Evolutionary conservation across 345 rosid species (phyloP).

Genomic region (Bruguiera gymnorhiza): DNA sequence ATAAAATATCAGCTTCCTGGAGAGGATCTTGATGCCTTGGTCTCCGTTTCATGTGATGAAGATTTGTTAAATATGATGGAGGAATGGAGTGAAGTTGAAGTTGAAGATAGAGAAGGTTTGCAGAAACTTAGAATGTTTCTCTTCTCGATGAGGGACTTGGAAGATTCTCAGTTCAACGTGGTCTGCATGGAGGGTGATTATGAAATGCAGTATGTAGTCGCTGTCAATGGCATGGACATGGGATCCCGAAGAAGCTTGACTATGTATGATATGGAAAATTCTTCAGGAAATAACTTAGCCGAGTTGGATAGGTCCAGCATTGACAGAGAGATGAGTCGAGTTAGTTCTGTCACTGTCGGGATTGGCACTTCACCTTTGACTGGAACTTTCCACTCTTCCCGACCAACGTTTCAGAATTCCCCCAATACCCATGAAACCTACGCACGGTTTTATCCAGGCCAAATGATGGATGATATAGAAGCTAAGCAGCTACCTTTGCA

Average conservation of each 20-base stretch:
- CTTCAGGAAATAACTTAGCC: conserved; percentile 52
- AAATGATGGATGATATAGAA: conserved; percentile 44
- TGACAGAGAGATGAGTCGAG: conserved; percentile 34
- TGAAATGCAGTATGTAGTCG: conserved; percentile 69
- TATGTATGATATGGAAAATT: conserved; percentile 43
- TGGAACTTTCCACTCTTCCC: conserved; percentile 39
- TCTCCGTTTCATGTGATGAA: conserved; percentile 82
- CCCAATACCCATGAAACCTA: conserved; percentile 42
- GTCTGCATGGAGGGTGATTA: conserved; percentile 48
- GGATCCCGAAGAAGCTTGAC: conserved; percentile 46
- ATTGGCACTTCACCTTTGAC: conserved; percentile 38
- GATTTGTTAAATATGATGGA: conserved; percentile 91
- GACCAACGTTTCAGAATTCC: conserved; percentile 37
- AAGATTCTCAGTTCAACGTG: conserved; percentile 55
- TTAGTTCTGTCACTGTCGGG: conserved; percentile 33
- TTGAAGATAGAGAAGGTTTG: conserved; percentile 50
- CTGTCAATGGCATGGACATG: conserved; percentile 72
- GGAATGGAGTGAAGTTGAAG: conserved; percentile 60
- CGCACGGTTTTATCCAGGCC: conserved; percentile 43
- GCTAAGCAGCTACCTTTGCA: conserved; percentile 36
- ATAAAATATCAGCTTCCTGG: conserved; percentile 96
- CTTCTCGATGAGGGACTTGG: conserved; percentile 63
- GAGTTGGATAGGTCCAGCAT: conserved; percentile 40
- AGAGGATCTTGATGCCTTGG: conserved; percentile 90
- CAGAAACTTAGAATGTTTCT: conserved; percentile 75